phyloP scores from a whole-genome alignment of 108 stramenopile genomes.

The Fistulifera pelliculosa region DNA sequence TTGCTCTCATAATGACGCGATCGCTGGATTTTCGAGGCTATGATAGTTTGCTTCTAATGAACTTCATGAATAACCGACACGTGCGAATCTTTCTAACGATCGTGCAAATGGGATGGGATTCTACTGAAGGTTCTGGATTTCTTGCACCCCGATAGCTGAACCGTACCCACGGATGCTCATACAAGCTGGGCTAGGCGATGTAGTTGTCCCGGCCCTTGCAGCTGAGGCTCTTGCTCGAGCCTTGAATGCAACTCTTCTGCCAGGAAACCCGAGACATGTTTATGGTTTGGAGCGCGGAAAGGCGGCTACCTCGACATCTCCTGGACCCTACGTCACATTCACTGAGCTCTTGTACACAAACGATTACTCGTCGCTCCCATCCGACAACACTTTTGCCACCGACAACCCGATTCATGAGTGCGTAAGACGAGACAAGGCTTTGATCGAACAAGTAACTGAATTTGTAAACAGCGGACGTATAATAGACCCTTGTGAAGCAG shows the following conservation, averaged over 20 bases:
- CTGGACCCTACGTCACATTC: slow-evolving; percentile 24
- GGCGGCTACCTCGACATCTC: slow-evolving; percentile 10
- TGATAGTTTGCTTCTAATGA: slow-evolving; percentile 41
- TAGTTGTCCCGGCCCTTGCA: slow-evolving; percentile 47
- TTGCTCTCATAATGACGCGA: slow-evolving; percentile 50
- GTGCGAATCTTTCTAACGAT: slow-evolving; percentile 52
- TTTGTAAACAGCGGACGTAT: slow-evolving; percentile 46
- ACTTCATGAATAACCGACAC: slow-evolving; percentile 56
- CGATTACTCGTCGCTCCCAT: slow-evolving; percentile 27
- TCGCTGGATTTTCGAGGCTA: slow-evolving; percentile 50
- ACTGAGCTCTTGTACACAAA: slow-evolving; percentile 43
- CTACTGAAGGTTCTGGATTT: slow-evolving; percentile 46
- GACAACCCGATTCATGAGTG: slow-evolving; percentile 49
- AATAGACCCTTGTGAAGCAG: slow-evolving; percentile 48
- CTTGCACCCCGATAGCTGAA: slow-evolving; percentile 35
- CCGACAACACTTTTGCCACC: slow-evolving; percentile 11
- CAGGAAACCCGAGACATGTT: slow-evolving; percentile 30
- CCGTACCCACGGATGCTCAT: slow-evolving; percentile 29
- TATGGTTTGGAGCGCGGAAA: slow-evolving; percentile 14
- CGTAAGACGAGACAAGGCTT: slow-evolving; percentile 37
- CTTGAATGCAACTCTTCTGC: slow-evolving; percentile 35
- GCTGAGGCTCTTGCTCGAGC: slow-evolving; percentile 61
- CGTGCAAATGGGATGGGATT: slow-evolving; percentile 72
- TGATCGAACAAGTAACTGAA: slow-evolving; percentile 45
- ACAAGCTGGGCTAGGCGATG: slow-evolving; percentile 61